phyloP scores from a whole-genome alignment of 257 asterid genomes.

The Capsicum baccatum region DNA sequence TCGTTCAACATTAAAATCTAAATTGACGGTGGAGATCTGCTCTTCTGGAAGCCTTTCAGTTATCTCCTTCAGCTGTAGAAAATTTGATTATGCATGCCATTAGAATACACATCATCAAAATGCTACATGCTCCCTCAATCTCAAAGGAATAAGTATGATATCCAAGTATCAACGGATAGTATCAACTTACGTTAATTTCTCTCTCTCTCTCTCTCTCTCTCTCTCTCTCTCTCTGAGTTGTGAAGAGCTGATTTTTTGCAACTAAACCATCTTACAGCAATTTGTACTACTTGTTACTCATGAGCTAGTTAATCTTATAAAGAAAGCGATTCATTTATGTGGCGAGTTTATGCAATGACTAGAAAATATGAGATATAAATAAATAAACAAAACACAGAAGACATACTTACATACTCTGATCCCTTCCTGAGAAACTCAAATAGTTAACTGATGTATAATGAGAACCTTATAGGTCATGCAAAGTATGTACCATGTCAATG shows the following conservation, averaged over 20 bases:
- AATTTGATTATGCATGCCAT: slow-evolving; percentile 26
- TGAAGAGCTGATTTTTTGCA: background rate
- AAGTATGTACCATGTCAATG: background rate
- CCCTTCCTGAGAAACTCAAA: background rate
- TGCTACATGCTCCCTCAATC: background rate
- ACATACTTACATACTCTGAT: background rate
- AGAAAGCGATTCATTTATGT: background rate
- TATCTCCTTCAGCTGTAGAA: slow-evolving; percentile 72
- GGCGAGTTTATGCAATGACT: background rate
- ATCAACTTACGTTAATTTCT: background rate
- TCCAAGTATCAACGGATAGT: background rate
- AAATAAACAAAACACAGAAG: background rate
- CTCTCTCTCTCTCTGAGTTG: background rate
- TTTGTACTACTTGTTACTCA: background rate
- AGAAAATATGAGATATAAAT: slow-evolving; percentile 3
- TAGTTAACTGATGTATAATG: background rate
- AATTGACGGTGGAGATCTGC: slow-evolving; percentile 40
- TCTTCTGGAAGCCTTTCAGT: slow-evolving; percentile 52
- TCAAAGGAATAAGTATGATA: background rate
- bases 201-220: background rate
- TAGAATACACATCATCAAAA: slow-evolving; percentile 13
- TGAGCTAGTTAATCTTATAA: background rate
- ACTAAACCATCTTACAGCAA: slow-evolving; percentile 1
- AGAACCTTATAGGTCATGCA: slow-evolving; percentile 15
- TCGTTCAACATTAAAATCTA: slow-evolving; percentile 40